Conservation (phyloP, 768 basidiomycete species). For the Suillus brevipes region DNA sequence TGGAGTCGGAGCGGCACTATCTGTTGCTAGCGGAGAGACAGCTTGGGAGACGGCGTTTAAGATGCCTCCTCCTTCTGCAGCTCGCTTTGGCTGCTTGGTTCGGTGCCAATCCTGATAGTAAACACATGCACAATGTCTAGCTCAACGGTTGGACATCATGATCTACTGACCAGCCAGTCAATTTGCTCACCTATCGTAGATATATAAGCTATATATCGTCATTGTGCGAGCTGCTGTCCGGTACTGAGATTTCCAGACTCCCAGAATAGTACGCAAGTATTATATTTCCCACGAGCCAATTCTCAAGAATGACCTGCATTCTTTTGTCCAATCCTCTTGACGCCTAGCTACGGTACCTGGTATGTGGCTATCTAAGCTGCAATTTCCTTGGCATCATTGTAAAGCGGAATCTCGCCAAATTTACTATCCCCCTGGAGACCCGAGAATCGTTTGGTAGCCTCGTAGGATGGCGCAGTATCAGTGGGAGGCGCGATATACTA, state of each 20-base stretch:
- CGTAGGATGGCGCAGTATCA: constrained; percentile 36
- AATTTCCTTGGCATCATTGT: constrained; percentile 36
- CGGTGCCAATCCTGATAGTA: constrained; percentile 98
- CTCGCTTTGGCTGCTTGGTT: constrained; percentile 68
- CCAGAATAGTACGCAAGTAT: background rate
- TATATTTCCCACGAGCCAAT: background rate
- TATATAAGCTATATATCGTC: constrained; percentile 92
- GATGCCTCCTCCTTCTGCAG: constrained; percentile 64
- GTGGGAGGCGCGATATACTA: constrained; percentile 42
- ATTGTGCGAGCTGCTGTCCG: constrained; percentile 36
- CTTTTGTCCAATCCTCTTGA: background rate
- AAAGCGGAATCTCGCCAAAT: constrained; percentile 44
- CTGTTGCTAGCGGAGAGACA: constrained; percentile 40
- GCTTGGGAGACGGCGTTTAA: constrained; percentile 80
- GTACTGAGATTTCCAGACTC: too few relatives aligned
- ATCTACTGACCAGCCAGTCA: background rate
- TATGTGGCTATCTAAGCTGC: constrained; percentile 7
- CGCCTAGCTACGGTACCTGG: background rate
- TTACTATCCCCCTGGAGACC: constrained; percentile 28
- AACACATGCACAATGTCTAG: constrained; percentile 86
- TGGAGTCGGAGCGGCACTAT: constrained; percentile 33
- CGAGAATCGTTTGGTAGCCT: constrained; percentile 30
- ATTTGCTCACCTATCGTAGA: constrained; percentile 77
- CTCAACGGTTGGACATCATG: constrained; percentile 9
- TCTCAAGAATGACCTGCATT: constrained; percentile 4